Evolutionary conservation across 108 stramenopile species (phyloP).

Genomic region (Fragilaria crotonensis): DNA sequence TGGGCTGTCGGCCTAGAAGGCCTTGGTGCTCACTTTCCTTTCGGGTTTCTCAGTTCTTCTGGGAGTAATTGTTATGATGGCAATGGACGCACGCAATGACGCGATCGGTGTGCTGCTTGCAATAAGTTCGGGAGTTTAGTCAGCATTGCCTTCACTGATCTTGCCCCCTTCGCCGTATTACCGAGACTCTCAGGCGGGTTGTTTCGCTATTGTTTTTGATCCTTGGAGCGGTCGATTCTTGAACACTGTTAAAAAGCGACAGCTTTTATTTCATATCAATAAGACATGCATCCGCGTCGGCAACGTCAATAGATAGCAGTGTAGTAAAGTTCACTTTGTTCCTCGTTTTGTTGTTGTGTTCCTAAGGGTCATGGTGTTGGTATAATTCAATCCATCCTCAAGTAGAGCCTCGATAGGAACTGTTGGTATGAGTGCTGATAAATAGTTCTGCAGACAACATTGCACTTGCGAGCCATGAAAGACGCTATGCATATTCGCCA

Average conservation of each 20-base stretch:
- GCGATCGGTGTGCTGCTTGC: constrained; percentile 58
- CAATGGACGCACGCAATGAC: constrained; percentile 24
- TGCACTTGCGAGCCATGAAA: too few relatives aligned
- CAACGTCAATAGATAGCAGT: too few relatives aligned
- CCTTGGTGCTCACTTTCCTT: constrained; percentile 56
- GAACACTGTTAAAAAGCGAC: constrained; percentile 71
- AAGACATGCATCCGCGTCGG: too few relatives aligned
- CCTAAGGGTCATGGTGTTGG: too few relatives aligned
- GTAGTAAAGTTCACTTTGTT: too few relatives aligned
- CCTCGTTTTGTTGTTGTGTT: too few relatives aligned
- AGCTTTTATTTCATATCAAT: too few relatives aligned
- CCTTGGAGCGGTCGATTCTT: constrained; percentile 72
- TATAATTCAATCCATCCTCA: too few relatives aligned
- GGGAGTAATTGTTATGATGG: constrained; percentile 52
- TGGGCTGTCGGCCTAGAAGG: constrained; percentile 35
- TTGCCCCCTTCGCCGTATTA: constrained; percentile 21
- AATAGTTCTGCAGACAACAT: too few relatives aligned
- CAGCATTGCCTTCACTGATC: constrained; percentile 56
- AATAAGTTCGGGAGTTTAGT: constrained; percentile 75
- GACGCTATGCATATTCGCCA: too few relatives aligned
- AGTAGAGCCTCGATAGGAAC: too few relatives aligned
- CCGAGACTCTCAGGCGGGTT: constrained; percentile 13
- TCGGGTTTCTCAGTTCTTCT: constrained; percentile 55
- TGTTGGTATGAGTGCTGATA: too few relatives aligned
- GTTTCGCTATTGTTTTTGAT: constrained; percentile 40